phyloP scores from a whole-genome alignment of 352 stramenopile genomes.

The Phytophthora crassamura region DNA sequence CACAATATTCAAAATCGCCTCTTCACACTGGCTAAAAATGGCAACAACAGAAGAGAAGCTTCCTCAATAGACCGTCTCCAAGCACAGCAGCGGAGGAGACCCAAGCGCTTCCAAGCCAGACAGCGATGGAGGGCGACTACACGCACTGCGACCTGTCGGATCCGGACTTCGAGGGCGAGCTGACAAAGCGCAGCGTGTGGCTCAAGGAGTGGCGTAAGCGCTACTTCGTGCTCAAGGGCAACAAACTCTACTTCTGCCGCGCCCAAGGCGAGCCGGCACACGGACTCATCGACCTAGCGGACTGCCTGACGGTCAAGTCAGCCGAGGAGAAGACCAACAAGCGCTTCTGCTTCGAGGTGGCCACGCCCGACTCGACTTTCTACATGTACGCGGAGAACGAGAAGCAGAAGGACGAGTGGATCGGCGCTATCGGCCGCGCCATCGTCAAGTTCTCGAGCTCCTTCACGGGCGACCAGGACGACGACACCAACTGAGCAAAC shows the following conservation, averaged over 20 bases:
- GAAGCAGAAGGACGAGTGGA: conserved; percentile 94
- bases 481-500: conserved; percentile 45
- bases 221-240: conserved; percentile 93
- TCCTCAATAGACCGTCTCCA: too few relatives aligned
- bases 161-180: conserved; percentile 87
- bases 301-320: conserved; percentile 92
- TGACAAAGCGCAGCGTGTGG: conserved; percentile 93
- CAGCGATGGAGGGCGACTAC: conserved; percentile 76
- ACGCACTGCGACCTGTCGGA: conserved; percentile 79
- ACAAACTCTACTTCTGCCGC: conserved; percentile 92
- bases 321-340: conserved; percentile 94
- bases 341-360: conserved; percentile 91
- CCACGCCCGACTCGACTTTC: conserved; percentile 89
- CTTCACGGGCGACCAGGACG: conserved; percentile 93
- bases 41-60: too few relatives aligned
- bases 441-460: conserved; percentile 98
- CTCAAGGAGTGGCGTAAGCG: conserved; percentile 92
- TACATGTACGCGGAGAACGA: conserved; percentile 94
- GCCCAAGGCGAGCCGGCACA: conserved; percentile 79
- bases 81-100: not conserved
- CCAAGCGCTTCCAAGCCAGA: not conserved
- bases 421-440: conserved; percentile 95
- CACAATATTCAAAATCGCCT: too few relatives aligned
- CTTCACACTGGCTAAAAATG: too few relatives aligned
- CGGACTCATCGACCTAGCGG: conserved; percentile 89